phyloP scores from a whole-genome alignment of 768 basidiomycete genomes.

The Mycena sanguinolenta region DNA sequence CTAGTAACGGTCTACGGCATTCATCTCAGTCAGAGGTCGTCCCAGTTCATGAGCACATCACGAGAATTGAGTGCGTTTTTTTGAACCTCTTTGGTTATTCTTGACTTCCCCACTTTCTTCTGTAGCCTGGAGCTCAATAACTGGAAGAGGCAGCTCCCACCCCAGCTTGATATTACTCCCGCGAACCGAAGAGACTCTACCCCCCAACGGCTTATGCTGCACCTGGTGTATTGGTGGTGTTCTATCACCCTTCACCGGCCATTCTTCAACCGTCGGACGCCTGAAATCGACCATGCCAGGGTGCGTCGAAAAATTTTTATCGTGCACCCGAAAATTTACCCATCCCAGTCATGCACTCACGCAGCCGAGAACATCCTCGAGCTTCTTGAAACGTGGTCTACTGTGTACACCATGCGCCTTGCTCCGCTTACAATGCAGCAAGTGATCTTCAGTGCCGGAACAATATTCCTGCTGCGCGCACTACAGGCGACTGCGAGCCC shows the following conservation, averaged over 20 bases:
- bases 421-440: slow-evolving; percentile 51
- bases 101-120: slow-evolving; percentile 22
- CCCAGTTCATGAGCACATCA: slow-evolving; percentile 29
- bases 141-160: slow-evolving; percentile 42
- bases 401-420: slow-evolving; percentile 52
- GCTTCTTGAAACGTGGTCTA: slow-evolving; percentile 49
- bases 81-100: neutral
- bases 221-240: slow-evolving; percentile 52
- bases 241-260: slow-evolving; percentile 56
- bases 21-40: slow-evolving; percentile 5
- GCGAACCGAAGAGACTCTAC: slow-evolving; percentile 41
- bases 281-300: slow-evolving; percentile 35
- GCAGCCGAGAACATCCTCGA: slow-evolving; percentile 43
- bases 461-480: slow-evolving; percentile 52
- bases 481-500: slow-evolving; percentile 44
- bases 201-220: slow-evolving; percentile 51
- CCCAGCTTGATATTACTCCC: slow-evolving; percentile 47
- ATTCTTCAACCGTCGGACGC: slow-evolving; percentile 30
- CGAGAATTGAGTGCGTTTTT: slow-evolving; percentile 39
- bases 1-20: slow-evolving; percentile 10
- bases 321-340: too few relatives aligned
- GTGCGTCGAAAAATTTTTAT: neutral
- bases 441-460: slow-evolving; percentile 55
- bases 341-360: slow-evolving; percentile 47
- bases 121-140: slow-evolving; percentile 33